phyloP scores from a whole-genome alignment of 2,329 filamentous ascomycete species.

The Stenocarpella maydis region DNA sequence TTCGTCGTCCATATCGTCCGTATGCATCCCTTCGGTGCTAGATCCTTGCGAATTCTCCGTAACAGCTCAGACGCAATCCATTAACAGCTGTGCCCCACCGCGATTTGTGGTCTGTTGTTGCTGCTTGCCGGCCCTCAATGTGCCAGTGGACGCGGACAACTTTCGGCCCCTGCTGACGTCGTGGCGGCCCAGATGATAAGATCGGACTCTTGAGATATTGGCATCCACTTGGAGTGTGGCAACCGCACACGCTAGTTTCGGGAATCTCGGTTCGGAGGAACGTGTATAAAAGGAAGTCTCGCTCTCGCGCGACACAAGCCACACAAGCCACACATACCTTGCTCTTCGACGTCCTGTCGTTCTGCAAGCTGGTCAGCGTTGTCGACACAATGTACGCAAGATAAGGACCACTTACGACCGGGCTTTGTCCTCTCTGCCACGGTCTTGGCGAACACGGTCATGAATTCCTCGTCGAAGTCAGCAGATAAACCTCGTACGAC shows the following conservation, averaged over 20 bases:
- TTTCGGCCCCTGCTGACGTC: not conserved
- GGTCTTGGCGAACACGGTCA: conserved; percentile 86
- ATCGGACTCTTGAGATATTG: not conserved
- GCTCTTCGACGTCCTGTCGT: conserved; percentile 82
- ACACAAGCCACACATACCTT: conserved; percentile 63
- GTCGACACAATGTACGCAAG: not conserved
- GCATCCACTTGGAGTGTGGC: not conserved
- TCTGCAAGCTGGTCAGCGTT: conserved; percentile 23
- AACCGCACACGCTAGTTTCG: not conserved
- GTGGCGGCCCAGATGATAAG: not conserved
- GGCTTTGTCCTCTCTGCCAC: conserved; percentile 80
- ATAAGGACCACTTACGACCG: conserved; percentile 26
- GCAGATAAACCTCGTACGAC: conserved; percentile 53
- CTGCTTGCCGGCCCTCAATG: not conserved
- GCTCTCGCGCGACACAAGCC: not conserved
- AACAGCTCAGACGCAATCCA: too few relatives aligned
- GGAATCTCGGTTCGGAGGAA: not conserved
- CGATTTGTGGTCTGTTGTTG: not conserved
- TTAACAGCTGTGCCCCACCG: not conserved
- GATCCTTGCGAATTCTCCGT: not conserved
- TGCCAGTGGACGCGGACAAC: not conserved
- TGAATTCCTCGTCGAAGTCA: conserved; percentile 62
- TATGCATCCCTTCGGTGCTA: too few relatives aligned
- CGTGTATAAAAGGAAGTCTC: not conserved
- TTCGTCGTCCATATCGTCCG: not conserved